phyloP scores from a whole-genome alignment of 164 flowering plant genomes.

The Stephania japonica region DNA sequence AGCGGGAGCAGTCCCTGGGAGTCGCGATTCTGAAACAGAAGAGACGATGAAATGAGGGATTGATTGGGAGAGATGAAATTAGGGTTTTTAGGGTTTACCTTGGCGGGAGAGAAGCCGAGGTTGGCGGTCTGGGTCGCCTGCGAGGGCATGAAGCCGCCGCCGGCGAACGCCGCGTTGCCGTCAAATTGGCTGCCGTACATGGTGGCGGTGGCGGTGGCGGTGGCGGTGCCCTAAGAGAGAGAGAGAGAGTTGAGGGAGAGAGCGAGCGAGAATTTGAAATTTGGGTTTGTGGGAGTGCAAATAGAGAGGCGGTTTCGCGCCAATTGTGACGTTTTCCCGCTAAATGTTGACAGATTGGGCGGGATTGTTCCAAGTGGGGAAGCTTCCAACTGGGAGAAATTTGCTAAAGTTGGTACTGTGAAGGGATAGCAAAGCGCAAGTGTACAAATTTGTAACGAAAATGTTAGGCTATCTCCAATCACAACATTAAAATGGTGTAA shows the following conservation, averaged over 20 bases:
- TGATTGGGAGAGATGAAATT: neutral
- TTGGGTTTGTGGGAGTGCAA: neutral
- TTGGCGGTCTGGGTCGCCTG: slow-evolving; percentile 63
- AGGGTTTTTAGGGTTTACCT: slow-evolving; percentile 26
- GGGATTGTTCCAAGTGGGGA: no score
- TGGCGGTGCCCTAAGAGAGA: neutral
- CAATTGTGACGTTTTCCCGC: neutral
- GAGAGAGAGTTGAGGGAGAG: neutral
- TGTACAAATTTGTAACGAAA: no score
- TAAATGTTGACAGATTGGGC: neutral
- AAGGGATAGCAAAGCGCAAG: no score
- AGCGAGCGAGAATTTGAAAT: neutral
- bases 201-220: neutral
- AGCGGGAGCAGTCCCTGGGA: slow-evolving; percentile 58
- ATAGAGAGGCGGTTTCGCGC: slow-evolving; percentile 1
- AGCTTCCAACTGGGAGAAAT: no score
- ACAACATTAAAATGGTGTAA: no score
- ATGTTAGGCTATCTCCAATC: no score
- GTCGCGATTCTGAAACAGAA: slow-evolving; percentile 55
- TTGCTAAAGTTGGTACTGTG: no score
- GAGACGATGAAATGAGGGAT: slow-evolving; percentile 2
- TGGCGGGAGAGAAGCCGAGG: slow-evolving; percentile 41
- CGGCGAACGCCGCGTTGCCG: slow-evolving; percentile 76
- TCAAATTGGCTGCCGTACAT: slow-evolving; percentile 66
- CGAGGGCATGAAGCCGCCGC: slow-evolving; percentile 96